A percentile compares a stretch with the other conserved stretches of the same genome.
Evolutionary conservation across 1,284 basidiomycete genomes (phyloP).

Genomic region (Ganoderma boninense): DNA sequence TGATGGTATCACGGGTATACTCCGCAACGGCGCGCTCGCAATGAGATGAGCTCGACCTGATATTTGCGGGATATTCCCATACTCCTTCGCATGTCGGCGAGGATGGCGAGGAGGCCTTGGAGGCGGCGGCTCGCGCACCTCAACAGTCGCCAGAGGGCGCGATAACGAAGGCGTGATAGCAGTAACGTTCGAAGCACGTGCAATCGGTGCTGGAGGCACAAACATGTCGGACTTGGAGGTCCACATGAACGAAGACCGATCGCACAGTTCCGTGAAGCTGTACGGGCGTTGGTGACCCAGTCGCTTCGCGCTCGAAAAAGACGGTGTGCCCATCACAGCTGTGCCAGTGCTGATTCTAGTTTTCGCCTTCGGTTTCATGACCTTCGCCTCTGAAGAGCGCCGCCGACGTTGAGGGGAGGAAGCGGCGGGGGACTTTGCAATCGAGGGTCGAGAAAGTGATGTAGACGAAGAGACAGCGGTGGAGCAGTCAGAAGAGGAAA

Average conservation of each 20-base stretch:
- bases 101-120: not conserved
- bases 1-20: slow-evolving; percentile 13
- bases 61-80: slow-evolving; percentile 1
- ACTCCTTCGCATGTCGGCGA: slow-evolving; percentile 15
- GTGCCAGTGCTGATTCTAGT: not conserved
- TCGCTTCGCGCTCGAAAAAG: slow-evolving; percentile 21
- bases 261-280: slow-evolving; percentile 41
- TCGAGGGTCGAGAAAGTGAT: not conserved
- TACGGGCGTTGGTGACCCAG: slow-evolving; percentile 22
- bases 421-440: slow-evolving; percentile 5
- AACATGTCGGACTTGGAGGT: slow-evolving; percentile 30
- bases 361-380: not conserved
- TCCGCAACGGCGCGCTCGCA: slow-evolving; percentile 22
- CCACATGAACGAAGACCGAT: slow-evolving; percentile 36
- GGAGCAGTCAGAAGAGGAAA: slow-evolving; percentile 9
- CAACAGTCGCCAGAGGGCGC: slow-evolving; percentile 10
- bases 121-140: slow-evolving; percentile 13
- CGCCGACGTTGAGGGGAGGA: not conserved
- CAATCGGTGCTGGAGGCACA: slow-evolving; percentile 25
- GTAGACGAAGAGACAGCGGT: slow-evolving; percentile 6
- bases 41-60: slow-evolving; percentile 18
- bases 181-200: slow-evolving; percentile 10
- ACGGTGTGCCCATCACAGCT: slow-evolving; percentile 7
- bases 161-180: not conserved
- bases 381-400: slow-evolving; percentile 9